Base-by-base conservation (phyloP, 805 yeast genomes). In the Torulaspora delbrueckii region DNA sequence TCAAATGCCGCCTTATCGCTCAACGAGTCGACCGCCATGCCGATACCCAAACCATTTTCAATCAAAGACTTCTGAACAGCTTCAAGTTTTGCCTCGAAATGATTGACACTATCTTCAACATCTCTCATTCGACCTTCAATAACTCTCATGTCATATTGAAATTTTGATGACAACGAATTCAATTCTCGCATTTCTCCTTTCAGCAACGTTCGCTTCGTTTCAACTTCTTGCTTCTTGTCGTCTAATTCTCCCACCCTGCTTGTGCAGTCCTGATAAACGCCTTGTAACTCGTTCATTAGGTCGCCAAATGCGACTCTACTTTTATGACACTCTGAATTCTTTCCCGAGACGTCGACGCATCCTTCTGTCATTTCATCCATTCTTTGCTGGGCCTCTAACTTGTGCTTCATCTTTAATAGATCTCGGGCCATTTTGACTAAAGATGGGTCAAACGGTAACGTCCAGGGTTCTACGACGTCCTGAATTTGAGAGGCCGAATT, bases 91-190 rank as follows among this genome's bases (percentile, higher is more conserved):
- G 43, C 32, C 37, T 65, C 66, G 62, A 78, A 77, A 30, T 71
- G 60, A 37, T 71, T 67, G 45, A 79, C 72, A 37, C 81, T 73
- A 23, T 80, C 81, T 54, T 82, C 86, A 6, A 84, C 82, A 54
- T 85, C 93, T 36, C 77, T 73, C 38, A 85, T 74, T 53, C 84
- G 80, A 18, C 76, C 74, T 26, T 74, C 74, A 25, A 85, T 62
- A 34, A 81, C 67, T 16, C 84, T 65, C 37, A 81, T 67, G 57
- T 85, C 91, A 60, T 85, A 85, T 53, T 79, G 77, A 41, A 85
- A 60, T 50, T 82, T 70, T 2, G 86, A 81, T 27, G 78, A 75
- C 41, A 78, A 65, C 7, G 81, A 75, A 41, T 75, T 77, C 13
- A 81, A 66, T 48, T 81, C 84, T 22, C 65, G 60, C 42, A 74